These are phyloP conservation scores for Pseudocercospora pini-densiflorae DNA, from an alignment of 2,329 filamentous ascomycete species.

Conservation along the genomic window DNA sequence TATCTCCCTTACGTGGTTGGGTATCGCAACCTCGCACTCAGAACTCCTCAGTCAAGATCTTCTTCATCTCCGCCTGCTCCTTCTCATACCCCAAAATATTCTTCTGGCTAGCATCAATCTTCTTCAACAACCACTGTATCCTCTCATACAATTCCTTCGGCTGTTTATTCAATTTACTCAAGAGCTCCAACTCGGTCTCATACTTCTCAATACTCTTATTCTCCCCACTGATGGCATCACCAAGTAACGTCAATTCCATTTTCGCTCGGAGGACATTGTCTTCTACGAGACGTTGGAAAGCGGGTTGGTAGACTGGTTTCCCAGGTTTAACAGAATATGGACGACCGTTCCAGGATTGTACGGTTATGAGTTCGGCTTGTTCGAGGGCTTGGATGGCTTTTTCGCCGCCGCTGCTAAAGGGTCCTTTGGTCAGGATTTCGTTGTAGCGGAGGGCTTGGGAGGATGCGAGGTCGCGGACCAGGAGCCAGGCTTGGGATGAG, in stretches of 20 bases:
- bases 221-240: constrained; percentile 72
- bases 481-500: constrained; percentile 84
- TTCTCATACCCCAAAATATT: constrained; percentile 76
- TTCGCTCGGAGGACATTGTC: constrained; percentile 75
- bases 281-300: constrained; percentile 72
- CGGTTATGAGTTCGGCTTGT: constrained; percentile 81
- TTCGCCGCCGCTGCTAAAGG: constrained; percentile 74
- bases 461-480: constrained; percentile 79
- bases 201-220: constrained; percentile 75
- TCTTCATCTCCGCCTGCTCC: constrained; percentile 74
- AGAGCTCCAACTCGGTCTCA: constrained; percentile 73
- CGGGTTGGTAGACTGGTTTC: constrained; percentile 83
- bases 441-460: constrained; percentile 77
- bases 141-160: constrained; percentile 70
- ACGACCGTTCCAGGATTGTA: constrained; percentile 73
- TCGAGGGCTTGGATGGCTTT: constrained; percentile 78
- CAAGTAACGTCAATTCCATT: constrained; percentile 69
- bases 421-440: constrained; percentile 76
- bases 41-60: constrained; percentile 63
- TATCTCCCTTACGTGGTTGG: no score
- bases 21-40: constrained; percentile 28
- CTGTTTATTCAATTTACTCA: constrained; percentile 73
- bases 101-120: constrained; percentile 73
- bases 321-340: constrained; percentile 79
- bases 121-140: constrained; percentile 72